Evolutionary conservation across 2,329 filamentous ascomycete species (phyloP).

Genomic region (Lachnellula arida): DNA sequence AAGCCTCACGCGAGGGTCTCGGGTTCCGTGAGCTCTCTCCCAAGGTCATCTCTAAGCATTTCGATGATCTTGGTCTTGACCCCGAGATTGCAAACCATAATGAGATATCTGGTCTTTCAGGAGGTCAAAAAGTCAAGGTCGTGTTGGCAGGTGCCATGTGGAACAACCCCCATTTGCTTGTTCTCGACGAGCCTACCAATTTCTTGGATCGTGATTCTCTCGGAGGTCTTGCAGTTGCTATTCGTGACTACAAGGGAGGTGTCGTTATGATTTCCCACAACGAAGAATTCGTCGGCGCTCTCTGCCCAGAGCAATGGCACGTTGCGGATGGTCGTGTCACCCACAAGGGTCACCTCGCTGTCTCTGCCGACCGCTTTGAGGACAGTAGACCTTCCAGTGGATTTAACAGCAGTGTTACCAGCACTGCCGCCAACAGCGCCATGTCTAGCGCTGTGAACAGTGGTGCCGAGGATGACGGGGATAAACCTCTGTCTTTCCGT

Average conservation of each 20-base stretch:
- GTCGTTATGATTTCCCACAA: conserved; percentile 99
- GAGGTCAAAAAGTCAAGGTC: conserved; percentile 98
- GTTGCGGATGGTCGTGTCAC: conserved; percentile 84
- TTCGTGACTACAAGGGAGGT: conserved; percentile 95
- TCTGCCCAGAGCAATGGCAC: conserved; percentile 95
- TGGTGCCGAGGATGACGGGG: conserved; percentile 76
- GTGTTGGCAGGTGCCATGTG: conserved; percentile 95
- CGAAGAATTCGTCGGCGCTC: conserved; percentile 94
- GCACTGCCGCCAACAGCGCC: conserved; percentile 49
- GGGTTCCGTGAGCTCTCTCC: conserved; percentile 93
- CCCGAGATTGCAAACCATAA: conserved; percentile 99
- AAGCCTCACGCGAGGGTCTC: conserved; percentile 96
- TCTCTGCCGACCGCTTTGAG: conserved; percentile 80
- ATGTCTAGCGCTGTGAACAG: conserved; percentile 66
- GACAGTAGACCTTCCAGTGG: conserved; percentile 64
- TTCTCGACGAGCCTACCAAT: conserved; percentile 98
- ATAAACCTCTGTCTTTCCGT: conserved; percentile 71
- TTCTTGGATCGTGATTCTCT: conserved; percentile 98
- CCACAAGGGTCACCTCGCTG: conserved; percentile 71
- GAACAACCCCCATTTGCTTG: conserved; percentile 97
- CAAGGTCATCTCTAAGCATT: conserved; percentile 94
- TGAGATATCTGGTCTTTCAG: conserved; percentile 90
- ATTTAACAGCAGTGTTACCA: conserved; percentile 51
- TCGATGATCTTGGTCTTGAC: conserved; percentile 92
- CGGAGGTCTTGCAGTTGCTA: conserved; percentile 93